phyloP scores from a whole-genome alignment of 352 stramenopile species.

The Phytophthora crassamura region DNA sequence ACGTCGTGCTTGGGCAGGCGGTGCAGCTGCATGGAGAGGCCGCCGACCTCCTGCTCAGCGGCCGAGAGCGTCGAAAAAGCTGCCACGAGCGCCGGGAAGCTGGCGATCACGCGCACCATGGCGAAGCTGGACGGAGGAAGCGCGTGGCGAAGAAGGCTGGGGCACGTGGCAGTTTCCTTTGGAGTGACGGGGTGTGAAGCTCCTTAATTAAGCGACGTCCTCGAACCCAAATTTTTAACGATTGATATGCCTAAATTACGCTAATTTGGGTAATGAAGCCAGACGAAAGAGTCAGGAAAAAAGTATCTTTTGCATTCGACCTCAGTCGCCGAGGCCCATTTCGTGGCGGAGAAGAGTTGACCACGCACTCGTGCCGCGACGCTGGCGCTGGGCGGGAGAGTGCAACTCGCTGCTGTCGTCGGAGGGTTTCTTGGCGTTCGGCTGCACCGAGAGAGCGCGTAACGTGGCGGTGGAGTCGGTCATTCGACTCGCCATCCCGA shows the following conservation, averaged over 20 bases:
- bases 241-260: slow-evolving; percentile 4
- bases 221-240: slow-evolving; percentile 12
- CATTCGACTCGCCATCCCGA: slow-evolving; percentile 18
- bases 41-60: slow-evolving; percentile 15
- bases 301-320: slow-evolving; percentile 29
- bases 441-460: slow-evolving; percentile 41
- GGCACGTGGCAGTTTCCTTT: slow-evolving; percentile 41
- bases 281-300: slow-evolving; percentile 15
- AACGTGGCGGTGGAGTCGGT: slow-evolving; percentile 30
- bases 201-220: slow-evolving; percentile 1
- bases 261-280: slow-evolving; percentile 16
- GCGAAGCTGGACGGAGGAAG: slow-evolving; percentile 20
- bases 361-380: slow-evolving; percentile 42
- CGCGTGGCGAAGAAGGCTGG: slow-evolving; percentile 16
- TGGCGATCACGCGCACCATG: slow-evolving; percentile 35
- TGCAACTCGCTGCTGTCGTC: slow-evolving; percentile 20
- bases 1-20: slow-evolving; percentile 40
- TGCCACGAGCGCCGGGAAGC: slow-evolving; percentile 22
- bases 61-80: slow-evolving; percentile 2
- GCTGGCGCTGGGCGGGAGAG: slow-evolving; percentile 21
- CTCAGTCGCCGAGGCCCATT: slow-evolving; percentile 28
- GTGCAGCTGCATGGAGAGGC: slow-evolving; percentile 52
- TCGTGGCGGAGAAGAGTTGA: slow-evolving; percentile 47
- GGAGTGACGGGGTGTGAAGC: slow-evolving; percentile 11
- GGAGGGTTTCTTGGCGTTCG: slow-evolving; percentile 13